Evolutionary conservation across 176 grass and related monocot species (phyloP), one percentile per base, ranked within the genome.

Genomic region (Microstegium vimineum): DNA sequence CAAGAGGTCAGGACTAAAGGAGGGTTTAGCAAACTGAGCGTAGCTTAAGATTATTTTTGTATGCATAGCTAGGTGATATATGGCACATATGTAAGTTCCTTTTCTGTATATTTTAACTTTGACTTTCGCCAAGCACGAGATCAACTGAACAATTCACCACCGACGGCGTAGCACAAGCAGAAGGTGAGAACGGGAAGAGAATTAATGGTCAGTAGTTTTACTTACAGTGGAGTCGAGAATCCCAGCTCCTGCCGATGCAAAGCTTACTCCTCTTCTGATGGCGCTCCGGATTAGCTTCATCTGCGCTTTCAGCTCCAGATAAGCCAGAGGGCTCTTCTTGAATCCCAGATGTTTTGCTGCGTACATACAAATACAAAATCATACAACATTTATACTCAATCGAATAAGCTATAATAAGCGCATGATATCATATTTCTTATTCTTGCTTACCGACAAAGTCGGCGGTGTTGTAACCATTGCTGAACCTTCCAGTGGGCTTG

Each of bases 221-320:
- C 68, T 51, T 73, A 81, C 89, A 3, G 89, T 92, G 9, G 73
- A 79, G 31, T 92, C 86, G 0, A 92, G 90, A 17, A 86, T 85
- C 26, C 90, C 90, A 52, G 90, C 41, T 68, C 90, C 90, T 4
- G 40, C 90, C 7, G 90, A 91, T 23, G 90, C 86, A 36, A 82
- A 92, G 90, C 51, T 92, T 12, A 89, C 82, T 4, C 90, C 86
- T 69, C 17, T 23, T 1, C 7, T 8, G 70, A 92, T 69, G 8
- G 81, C 81, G n/a, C 42, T 80, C 8, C n/a, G 52, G 63, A 73
- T 62, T 0, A 79, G 62, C 0, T 13, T 1, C 5, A 6, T 45
- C 1, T 13, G 26, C 40, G 56, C 68, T 16, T 9, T 61, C 5
- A 86, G 43, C 33, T 22, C 47, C 18, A 89, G 57, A 14, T 79